A percentile compares a stretch with the other conserved stretches of the same genome.
These are phyloP conservation scores for Eucalyptus melliodora DNA, from an alignment of 345 rosid genomes.

Conservation along the genomic window DNA sequence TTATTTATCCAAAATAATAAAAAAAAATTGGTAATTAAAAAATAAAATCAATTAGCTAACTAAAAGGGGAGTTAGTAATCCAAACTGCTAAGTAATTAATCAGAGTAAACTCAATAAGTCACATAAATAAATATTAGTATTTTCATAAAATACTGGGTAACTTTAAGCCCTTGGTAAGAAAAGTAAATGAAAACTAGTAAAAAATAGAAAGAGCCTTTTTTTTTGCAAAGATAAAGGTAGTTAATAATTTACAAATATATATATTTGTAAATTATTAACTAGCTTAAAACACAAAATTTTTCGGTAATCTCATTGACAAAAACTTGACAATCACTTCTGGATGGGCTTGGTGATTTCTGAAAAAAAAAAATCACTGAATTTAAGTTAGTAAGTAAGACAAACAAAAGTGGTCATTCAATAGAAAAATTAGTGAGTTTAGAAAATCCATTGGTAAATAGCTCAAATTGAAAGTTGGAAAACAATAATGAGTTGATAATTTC, in stretches of 20 bases:
- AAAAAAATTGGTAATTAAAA: not conserved
- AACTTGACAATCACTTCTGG: not conserved
- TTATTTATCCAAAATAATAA: no score
- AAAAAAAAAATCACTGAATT: not conserved
- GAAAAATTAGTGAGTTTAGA: not conserved
- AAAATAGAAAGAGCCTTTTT: not conserved
- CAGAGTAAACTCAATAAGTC: not conserved
- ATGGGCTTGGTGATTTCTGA: not conserved
- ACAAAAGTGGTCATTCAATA: not conserved
- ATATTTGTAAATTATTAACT: not conserved
- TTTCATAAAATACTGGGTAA: not conserved
- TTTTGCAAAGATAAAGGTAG: not conserved
- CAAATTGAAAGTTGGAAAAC: not conserved
- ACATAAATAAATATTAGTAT: not conserved
- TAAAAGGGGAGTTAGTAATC: not conserved
- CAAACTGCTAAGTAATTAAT: not conserved
- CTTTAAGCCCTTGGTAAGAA: not conserved
- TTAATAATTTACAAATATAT: no score
- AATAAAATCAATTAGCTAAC: not conserved
- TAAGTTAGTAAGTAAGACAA: not conserved
- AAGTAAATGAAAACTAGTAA: not conserved
- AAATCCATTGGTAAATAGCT: not conserved
- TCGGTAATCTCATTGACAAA: not conserved
- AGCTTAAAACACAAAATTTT: not conserved
- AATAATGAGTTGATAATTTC: not conserved